Percentiles rank a stretch among this genome's conserved stretches.
phyloP scores from a whole-genome alignment of 164 flowering plant species.

The Piper betle region DNA sequence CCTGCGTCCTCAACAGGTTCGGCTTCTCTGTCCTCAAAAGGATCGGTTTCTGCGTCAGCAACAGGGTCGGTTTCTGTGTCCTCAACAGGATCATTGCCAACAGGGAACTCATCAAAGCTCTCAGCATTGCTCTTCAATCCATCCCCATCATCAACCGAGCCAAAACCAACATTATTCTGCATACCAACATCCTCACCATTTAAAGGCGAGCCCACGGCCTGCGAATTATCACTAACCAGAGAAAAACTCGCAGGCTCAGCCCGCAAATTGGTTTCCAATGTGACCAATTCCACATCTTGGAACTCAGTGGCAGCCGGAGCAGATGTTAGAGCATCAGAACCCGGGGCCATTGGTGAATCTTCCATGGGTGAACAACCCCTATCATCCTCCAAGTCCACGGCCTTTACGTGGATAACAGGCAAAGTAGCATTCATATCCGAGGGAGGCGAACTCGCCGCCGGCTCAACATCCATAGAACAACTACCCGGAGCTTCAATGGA shows the following conservation, averaged over 20 bases:
- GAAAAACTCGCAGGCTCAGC: neutral
- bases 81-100: neutral
- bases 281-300: neutral
- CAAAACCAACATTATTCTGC: neutral
- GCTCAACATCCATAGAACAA: too few relatives aligned
- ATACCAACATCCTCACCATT: neutral
- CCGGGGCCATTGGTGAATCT: neutral
- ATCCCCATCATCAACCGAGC: neutral
- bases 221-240: neutral
- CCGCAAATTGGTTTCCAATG: neutral
- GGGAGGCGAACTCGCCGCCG: neutral
- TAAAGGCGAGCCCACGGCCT: neutral
- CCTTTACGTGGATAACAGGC: too few relatives aligned
- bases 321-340: neutral
- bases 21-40: too few relatives aligned
- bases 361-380: neutral
- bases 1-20: too few relatives aligned
- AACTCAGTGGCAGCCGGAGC: neutral
- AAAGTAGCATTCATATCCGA: neutral
- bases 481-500: too few relatives aligned
- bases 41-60: too few relatives aligned
- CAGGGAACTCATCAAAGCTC: neutral
- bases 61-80: too few relatives aligned
- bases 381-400: neutral
- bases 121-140: neutral